Percentiles rank a stretch among this genome's conserved stretches.
Evolutionary conservation across 345 rosid genomes (phyloP).

Genomic region (Eucalyptus leucophloia): DNA sequence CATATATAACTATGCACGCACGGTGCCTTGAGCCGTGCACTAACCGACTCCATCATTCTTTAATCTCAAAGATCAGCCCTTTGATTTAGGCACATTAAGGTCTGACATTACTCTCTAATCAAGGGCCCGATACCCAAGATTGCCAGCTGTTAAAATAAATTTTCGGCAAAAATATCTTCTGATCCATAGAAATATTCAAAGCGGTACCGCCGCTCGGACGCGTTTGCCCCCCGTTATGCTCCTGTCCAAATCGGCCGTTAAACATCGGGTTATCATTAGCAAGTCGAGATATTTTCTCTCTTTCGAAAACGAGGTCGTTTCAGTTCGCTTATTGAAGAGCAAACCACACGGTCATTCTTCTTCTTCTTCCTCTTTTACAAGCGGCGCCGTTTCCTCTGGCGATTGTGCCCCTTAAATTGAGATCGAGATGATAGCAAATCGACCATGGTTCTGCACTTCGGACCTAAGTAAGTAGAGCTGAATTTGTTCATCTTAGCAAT

Average conservation of each 20-base stretch:
- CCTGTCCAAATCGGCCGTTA: neutral
- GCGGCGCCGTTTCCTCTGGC: neutral
- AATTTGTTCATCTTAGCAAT: neutral
- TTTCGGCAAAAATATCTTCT: neutral
- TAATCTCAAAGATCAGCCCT: neutral
- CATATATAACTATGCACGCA: neutral
- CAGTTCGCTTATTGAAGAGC: neutral
- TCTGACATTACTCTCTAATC: neutral
- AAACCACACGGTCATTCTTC: neutral
- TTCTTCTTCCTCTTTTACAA: neutral
- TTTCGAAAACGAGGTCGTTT: neutral
- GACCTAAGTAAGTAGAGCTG: neutral
- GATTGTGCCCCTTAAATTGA: fast-evolving
- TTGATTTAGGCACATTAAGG: neutral
- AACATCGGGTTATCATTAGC: neutral
- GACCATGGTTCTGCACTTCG: neutral
- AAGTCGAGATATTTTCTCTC: neutral
- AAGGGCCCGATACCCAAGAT: neutral
- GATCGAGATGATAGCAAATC: neutral
- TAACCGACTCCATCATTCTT: neutral
- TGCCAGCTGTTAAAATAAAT: neutral
- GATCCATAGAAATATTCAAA: neutral
- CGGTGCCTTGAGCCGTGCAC: neutral
- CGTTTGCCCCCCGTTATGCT: neutral
- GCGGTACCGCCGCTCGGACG: neutral